Evolutionary conservation across 257 asterid genomes (phyloP), one percentile per base, ranked within the genome.

Genomic region (Nicotiana tomentosiformis): DNA sequence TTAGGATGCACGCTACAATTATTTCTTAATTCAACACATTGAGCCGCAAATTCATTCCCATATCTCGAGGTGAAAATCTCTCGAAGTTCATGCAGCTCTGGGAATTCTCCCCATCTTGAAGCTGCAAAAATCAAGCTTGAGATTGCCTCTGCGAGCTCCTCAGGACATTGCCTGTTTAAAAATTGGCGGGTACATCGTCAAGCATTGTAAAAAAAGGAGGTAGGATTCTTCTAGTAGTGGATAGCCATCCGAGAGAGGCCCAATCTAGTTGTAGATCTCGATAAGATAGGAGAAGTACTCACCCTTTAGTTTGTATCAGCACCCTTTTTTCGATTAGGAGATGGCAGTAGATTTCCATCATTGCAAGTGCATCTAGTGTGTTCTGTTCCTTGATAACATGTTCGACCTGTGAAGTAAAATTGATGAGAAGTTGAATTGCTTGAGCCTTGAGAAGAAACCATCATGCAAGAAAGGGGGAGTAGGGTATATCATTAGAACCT

Each of bases 91-190:
- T 88, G 91, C 46, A 88, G 89, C 84, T 90, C 91, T 4, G 90
- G 91, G 74, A 90, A 87, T 33, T 83, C 88, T 12, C 93, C 93
- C 49, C 85, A 81, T 68, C 93, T 83, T 15, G 93, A 85, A 46
- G 93, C 86, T 84, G 90, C 93, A 84, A 82, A 88, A 39, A 86
- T 88, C 84, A 90, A 86, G 78, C 87, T 83, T 6, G 87, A 87
- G 23, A 86, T 84, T 33, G 86, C 87, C 88, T 88, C 93, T 57
- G 83, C 85, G 8, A 87, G 86, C 60, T 88, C 90, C 43, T 87
- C 87, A 35, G 91, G 90, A 61, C 90, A 88, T 49, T 84, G 89
- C 83, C 91, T 90, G 80, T 67, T 66, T 12, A 77, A 26, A 58
- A 7, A 29, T 55, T 3, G 10, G 46, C 2, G 9, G 9, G 68